Conservation (phyloP, 495 filamentous ascomycete species). For the Terfezia boudieri region DNA sequence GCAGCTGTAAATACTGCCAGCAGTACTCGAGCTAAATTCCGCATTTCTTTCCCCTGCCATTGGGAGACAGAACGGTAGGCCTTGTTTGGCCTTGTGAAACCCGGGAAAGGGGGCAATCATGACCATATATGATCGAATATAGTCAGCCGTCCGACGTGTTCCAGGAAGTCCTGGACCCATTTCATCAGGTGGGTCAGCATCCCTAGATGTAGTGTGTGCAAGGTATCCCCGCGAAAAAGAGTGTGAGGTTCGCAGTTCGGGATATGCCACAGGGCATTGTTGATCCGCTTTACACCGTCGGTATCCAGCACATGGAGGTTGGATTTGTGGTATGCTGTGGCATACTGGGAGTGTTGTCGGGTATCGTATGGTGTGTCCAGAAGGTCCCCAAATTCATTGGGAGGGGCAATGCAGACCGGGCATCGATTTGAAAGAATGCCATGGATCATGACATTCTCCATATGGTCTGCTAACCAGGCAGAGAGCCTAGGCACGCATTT, state of each 20-base stretch:
- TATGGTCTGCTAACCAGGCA: too few relatives aligned
- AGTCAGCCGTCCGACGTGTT: background rate
- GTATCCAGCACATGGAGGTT: background rate
- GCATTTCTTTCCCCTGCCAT: slow-evolving; percentile 5
- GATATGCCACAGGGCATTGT: background rate
- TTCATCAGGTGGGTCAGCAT: slow-evolving; percentile 4
- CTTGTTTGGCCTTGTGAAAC: background rate
- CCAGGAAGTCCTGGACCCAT: slow-evolving; percentile 1
- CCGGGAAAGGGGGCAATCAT: background rate
- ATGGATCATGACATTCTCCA: too few relatives aligned
- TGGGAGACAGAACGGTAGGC: background rate
- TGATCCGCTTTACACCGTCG: background rate
- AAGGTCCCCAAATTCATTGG: too few relatives aligned
- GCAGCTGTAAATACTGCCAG: background rate
- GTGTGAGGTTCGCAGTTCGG: background rate
- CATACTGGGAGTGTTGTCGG: background rate
- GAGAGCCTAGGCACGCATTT: background rate
- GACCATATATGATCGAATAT: slow-evolving; percentile 1
- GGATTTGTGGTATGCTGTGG: background rate
- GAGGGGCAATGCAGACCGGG: too few relatives aligned
- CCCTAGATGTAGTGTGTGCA: slow-evolving; percentile 1
- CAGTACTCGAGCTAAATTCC: background rate
- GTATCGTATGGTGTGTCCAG: background rate
- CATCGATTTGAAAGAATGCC: too few relatives aligned
- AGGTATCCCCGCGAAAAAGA: background rate